A percentile compares a stretch with the other conserved stretches of the same genome.
Evolutionary conservation across 495 filamentous ascomycete species (phyloP).

Genomic region (Cenococcum geophilum): DNA sequence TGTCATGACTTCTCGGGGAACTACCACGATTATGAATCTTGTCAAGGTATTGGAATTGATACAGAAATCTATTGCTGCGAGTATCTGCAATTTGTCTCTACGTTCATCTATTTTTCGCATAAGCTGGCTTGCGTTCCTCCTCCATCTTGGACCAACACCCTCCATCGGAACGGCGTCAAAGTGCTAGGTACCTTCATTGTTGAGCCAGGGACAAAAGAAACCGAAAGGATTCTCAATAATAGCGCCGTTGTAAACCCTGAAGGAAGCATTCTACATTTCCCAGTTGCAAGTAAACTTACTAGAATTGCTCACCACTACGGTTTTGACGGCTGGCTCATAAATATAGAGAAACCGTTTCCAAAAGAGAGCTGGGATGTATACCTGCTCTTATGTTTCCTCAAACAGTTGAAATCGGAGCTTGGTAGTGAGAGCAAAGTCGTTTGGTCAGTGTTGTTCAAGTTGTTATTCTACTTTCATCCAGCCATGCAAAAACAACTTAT

Average conservation of each 20-base stretch:
- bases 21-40: constrained; percentile 41
- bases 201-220: constrained; percentile 35
- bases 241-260: not conserved
- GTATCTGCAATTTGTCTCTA: constrained; percentile 41
- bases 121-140: constrained; percentile 44
- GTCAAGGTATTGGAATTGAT: constrained; percentile 25
- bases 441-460: constrained; percentile 28
- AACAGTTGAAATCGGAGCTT: constrained; percentile 28
- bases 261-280: constrained; percentile 28
- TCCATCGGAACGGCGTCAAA: constrained; percentile 44
- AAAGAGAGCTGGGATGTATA: constrained; percentile 24
- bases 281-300: constrained; percentile 39
- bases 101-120: constrained; percentile 45
- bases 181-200: constrained; percentile 42
- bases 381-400: constrained; percentile 34
- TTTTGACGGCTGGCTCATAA: constrained; percentile 47
- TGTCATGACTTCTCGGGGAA: constrained; percentile 45
- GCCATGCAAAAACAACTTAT: not conserved
- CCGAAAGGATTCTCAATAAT: constrained; percentile 32
- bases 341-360: constrained; percentile 43
- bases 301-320: constrained; percentile 39
- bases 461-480: not conserved
- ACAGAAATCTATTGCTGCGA: constrained; percentile 37
- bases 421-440: constrained; percentile 35
- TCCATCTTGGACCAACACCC: constrained; percentile 42